Conservation (phyloP, 1,284 basidiomycete genomes). For the Ganoderma lingzhi region DNA sequence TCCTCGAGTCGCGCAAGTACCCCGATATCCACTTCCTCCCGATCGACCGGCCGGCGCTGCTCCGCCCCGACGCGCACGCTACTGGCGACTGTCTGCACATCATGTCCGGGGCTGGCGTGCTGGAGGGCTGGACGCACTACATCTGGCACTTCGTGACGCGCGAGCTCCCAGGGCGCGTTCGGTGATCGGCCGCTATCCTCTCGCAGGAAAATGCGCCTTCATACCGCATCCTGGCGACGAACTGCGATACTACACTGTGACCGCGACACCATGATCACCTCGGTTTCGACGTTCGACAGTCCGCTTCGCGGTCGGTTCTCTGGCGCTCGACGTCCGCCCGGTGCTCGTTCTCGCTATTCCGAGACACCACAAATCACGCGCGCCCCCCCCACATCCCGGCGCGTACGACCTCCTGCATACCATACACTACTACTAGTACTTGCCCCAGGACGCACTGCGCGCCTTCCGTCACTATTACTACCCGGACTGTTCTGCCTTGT, state of each 20-base stretch:
- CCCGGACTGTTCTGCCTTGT: background rate
- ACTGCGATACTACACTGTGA: background rate
- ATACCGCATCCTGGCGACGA: accelerated
- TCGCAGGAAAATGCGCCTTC: background rate
- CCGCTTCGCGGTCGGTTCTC: background rate
- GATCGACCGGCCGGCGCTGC: slow-evolving; percentile 64
- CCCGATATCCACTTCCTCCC: slow-evolving; percentile 64
- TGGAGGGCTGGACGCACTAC: slow-evolving; percentile 77
- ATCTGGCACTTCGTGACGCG: slow-evolving; percentile 68
- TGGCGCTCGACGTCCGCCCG: background rate
- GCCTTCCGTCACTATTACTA: background rate
- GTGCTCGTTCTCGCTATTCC: background rate
- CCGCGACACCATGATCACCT: background rate
- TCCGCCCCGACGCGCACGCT: slow-evolving; percentile 71
- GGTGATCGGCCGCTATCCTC: slow-evolving; percentile 14
- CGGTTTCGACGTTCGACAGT: background rate
- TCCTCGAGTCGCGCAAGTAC: slow-evolving; percentile 51
- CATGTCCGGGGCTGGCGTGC: slow-evolving; percentile 66
- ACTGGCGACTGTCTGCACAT: slow-evolving; percentile 71
- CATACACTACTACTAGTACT: background rate
- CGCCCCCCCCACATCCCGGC: background rate
- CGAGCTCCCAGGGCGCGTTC: slow-evolving; percentile 41
- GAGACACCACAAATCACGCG: background rate
- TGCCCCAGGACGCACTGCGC: background rate
- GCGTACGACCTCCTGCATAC: too few species aligned